Evolutionary conservation across 2,329 filamentous ascomycete species (phyloP), one percentile per base, ranked within the genome.

Genomic region (Ophioceras dolichostomum): DNA sequence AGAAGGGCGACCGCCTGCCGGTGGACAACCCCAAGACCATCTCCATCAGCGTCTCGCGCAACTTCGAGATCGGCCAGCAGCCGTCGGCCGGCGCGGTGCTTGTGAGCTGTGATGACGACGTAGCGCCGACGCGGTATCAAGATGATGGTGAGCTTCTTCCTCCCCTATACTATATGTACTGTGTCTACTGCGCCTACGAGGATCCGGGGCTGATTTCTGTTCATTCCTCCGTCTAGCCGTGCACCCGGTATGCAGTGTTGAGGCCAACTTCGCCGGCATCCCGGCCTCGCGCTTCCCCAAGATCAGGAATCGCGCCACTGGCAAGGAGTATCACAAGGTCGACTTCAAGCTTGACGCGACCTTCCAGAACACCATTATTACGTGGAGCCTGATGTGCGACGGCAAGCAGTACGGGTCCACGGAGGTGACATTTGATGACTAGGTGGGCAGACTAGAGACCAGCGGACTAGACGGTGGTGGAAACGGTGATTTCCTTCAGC

Each of bases 311-410:
- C 12, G 34, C 13, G 32, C 17, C 10, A 41, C 39, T 1, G 42
- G 42, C 12, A 34, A 31, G 24, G 40, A 41, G 22, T 45, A 36
- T 30, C 43, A 40, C 29, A 32, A 43, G 22, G 32, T 39, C 12
- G 36, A 38, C 28, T 45, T 45, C 32, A 39, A 41, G 19, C 34
- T 45, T 7, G 34, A 45, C 20, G 43, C 43, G 1, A 39, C 39
- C 3, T 41, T 42, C 16, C 17, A 21, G n/a, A 19, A 22, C 5
- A 36, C 14, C 10, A 34, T 34, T 7, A 39, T 42, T 22, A 37
- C 24, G 5, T 42, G 40, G 37, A 13, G 28, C 7, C 26, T 42
- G 27, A 12, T 42, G 19, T 39, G 33, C n/a, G 20, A 34, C 5
- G 40, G 40, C 9, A 30, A 37, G 34, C 34, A 39, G 34, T 37